Conservation (phyloP, 352 stramenopile species). For the Globisporangium acanthophoron region DNA sequence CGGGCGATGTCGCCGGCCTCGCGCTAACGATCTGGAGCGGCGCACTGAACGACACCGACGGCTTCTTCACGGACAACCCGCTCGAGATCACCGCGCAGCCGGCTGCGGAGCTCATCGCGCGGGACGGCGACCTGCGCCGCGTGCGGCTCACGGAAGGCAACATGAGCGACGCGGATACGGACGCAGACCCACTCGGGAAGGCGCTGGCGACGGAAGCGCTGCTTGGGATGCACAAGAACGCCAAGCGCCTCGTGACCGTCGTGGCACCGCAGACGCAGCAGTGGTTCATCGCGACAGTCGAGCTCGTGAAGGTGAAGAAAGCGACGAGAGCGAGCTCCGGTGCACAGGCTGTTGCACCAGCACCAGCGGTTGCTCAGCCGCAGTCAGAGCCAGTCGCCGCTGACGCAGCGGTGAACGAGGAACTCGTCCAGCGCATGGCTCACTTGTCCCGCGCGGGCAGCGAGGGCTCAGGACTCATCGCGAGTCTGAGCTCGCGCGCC, state of each 20-base stretch:
- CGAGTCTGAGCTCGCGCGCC: conserved; percentile 36
- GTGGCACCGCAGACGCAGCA: conserved; percentile 37
- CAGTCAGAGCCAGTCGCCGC: conserved; percentile 11
- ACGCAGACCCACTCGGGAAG: conserved; percentile 22
- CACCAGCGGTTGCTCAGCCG: neutral
- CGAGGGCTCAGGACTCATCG: conserved; percentile 46
- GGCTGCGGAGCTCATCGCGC: conserved; percentile 16
- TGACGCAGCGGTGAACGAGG: conserved; percentile 21
- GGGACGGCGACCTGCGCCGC: conserved; percentile 33
- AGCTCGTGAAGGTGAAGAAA: conserved; percentile 80
- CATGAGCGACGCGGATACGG: neutral
- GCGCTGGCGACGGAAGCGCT: conserved; percentile 44
- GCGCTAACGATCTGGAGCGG: conserved; percentile 49
- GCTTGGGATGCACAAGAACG: conserved; percentile 58
- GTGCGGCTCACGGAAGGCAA: conserved; percentile 30
- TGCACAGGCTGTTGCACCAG: neutral
- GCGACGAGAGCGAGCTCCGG: conserved; percentile 21
- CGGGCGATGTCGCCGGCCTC: conserved; percentile 50
- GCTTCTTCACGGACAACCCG: conserved; percentile 54
- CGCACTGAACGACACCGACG: neutral
- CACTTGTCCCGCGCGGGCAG: conserved; percentile 57
- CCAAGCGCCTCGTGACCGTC: conserved; percentile 46
- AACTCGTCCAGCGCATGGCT: conserved; percentile 71
- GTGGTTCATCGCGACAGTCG: conserved; percentile 62
- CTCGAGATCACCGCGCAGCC: conserved; percentile 35